These are phyloP conservation scores for Epichloe hybrida DNA, from an alignment of 2,329 filamentous ascomycete species.

Conservation along the genomic window DNA sequence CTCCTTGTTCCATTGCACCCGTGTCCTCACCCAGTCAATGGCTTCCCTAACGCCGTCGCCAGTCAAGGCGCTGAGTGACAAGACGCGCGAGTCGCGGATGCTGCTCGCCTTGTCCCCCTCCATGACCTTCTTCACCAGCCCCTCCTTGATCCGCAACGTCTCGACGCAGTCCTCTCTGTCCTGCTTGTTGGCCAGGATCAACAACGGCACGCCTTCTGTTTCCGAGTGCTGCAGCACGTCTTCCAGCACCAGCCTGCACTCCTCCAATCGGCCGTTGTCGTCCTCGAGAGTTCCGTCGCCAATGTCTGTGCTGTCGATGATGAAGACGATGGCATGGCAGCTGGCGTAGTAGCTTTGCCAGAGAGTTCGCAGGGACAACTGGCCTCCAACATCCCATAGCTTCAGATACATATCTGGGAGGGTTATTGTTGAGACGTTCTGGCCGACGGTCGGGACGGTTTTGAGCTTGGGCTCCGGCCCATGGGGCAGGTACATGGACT, in stretches of 20 bases:
- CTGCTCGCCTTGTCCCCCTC: constrained; percentile 80
- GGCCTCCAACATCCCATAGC: constrained; percentile 96
- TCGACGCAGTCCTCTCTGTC: constrained; percentile 95
- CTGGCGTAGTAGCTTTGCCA: constrained; percentile 94
- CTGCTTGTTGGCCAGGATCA: constrained; percentile 95
- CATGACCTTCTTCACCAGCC: constrained; percentile 86
- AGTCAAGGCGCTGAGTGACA: constrained; percentile 84
- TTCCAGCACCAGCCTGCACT: constrained; percentile 82
- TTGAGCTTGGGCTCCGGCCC: constrained; percentile 54
- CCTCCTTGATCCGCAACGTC: constrained; percentile 94
- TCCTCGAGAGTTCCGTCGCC: constrained; percentile 60
- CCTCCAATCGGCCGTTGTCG: constrained; percentile 54
- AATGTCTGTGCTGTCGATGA: constrained; percentile 90
- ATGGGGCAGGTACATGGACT: constrained; percentile 62
- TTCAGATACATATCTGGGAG: constrained; percentile 94
- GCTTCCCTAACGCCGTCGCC: constrained; percentile 84
- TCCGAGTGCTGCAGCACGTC: constrained; percentile 78
- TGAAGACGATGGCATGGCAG: constrained; percentile 95
- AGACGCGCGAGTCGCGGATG: constrained; percentile 78
- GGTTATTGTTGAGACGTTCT: constrained; percentile 86
- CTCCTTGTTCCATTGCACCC: constrained; percentile 96
- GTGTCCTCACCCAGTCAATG: constrained; percentile 83
- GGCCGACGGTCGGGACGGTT: constrained; percentile 91
- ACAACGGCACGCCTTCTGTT: constrained; percentile 77
- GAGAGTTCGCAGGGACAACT: constrained; percentile 73